Percentiles rank a stretch among this genome's conserved stretches.
Conservation (phyloP, 495 filamentous ascomycete species). For the Penicillium silybi region DNA sequence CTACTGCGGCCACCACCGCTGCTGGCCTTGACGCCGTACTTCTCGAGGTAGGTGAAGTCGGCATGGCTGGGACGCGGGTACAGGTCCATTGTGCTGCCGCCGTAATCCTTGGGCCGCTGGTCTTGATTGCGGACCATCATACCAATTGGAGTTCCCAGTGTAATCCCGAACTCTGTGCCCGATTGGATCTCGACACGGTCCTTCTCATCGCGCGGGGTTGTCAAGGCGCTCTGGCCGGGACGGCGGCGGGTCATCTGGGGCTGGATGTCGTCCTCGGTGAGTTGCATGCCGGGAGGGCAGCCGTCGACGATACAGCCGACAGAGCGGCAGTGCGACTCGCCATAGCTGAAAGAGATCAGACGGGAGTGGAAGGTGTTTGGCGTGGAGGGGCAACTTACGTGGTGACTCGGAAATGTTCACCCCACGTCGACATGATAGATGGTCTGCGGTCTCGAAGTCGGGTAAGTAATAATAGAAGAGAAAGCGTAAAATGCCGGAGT, state of each 20-base stretch:
- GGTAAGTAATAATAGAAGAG: conserved; percentile 2
- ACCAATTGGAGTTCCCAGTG: conserved; percentile 87
- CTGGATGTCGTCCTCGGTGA: conserved; percentile 89
- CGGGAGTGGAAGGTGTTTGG: conserved; percentile 1
- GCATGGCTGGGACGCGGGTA: conserved; percentile 92
- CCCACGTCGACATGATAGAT: conserved; percentile 81
- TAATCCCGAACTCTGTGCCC: conserved; percentile 88
- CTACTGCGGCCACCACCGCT: conserved; percentile 89
- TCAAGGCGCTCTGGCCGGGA: conserved; percentile 85
- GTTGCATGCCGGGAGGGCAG: conserved; percentile 80
- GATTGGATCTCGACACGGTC: conserved; percentile 91
- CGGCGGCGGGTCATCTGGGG: conserved; percentile 89
- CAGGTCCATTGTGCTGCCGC: conserved; percentile 81
- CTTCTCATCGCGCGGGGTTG: conserved; percentile 90
- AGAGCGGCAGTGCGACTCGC: conserved; percentile 87
- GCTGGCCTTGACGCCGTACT: conserved; percentile 93
- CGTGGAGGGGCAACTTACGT: conserved; percentile 55
- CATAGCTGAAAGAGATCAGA: conserved; percentile 55
- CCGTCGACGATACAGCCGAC: conserved; percentile 89
- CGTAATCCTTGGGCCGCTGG: conserved; percentile 92
- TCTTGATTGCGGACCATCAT: conserved; percentile 89
- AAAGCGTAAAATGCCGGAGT: background rate
- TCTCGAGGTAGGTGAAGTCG: conserved; percentile 95
- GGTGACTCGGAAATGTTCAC: conserved; percentile 76
- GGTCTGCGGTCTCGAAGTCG: conserved; percentile 1